Evolutionary conservation across 2,329 filamentous ascomycete species (phyloP).

Genomic region (Chaetomiaceae sp.): DNA sequence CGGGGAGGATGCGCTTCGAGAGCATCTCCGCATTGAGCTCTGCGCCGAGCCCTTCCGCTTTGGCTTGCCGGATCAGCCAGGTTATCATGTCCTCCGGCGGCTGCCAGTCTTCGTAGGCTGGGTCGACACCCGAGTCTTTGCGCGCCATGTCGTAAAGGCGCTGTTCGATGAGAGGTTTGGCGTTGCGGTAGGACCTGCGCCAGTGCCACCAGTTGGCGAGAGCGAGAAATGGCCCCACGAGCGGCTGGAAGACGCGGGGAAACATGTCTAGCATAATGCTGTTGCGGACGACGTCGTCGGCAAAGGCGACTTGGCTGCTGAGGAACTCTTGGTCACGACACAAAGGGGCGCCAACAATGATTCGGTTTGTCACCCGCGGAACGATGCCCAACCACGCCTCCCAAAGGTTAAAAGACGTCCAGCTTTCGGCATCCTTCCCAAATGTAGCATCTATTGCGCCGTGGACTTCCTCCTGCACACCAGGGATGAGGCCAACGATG

Average conservation of each 20-base stretch:
- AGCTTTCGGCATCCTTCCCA: constrained; percentile 34
- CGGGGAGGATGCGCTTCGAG: constrained; percentile 48
- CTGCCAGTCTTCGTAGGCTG: constrained; percentile 38
- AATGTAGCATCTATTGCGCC: constrained; percentile 36
- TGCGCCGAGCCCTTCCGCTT: constrained; percentile 37
- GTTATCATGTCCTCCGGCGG: constrained; percentile 54
- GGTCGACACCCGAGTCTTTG: constrained; percentile 36
- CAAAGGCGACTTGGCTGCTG: constrained; percentile 45
- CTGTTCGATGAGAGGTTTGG: constrained; percentile 46
- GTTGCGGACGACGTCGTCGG: constrained; percentile 45
- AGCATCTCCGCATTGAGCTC: constrained; percentile 47
- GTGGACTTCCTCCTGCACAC: constrained; percentile 39
- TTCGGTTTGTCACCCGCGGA: constrained; percentile 40
- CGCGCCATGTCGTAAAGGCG: constrained; percentile 45
- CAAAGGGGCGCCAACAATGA: constrained; percentile 38
- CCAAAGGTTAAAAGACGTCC: constrained; percentile 42
- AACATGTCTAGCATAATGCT: constrained; percentile 43
- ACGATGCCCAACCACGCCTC: constrained; percentile 41
- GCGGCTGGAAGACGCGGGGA: constrained; percentile 45
- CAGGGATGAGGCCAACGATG: constrained; percentile 36
- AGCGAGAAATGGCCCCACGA: constrained; percentile 44
- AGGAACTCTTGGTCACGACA: constrained; percentile 44
- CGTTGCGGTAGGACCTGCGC: constrained; percentile 38
- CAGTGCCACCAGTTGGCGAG: constrained; percentile 46
- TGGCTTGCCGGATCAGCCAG: constrained; percentile 52